These are phyloP conservation scores for Spinacia oleracea DNA, from an alignment of 179 eudicot genomes.

Conservation along the genomic window DNA sequence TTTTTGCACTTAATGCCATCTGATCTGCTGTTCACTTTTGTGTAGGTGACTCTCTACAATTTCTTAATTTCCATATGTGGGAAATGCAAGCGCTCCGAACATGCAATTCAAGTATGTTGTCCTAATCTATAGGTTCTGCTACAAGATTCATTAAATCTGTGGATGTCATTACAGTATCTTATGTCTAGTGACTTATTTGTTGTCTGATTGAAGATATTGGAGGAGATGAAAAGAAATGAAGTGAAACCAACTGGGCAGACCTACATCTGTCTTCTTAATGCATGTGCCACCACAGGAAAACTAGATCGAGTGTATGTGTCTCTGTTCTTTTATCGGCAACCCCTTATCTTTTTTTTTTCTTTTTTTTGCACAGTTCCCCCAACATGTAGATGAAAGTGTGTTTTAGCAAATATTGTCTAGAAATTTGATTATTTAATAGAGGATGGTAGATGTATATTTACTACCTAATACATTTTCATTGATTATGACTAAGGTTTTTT, in stretches of 20 bases:
- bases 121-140: neutral
- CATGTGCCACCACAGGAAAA: conserved; percentile 82
- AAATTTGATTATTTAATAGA: neutral
- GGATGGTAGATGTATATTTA: neutral
- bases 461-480: neutral
- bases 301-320: conserved; percentile 79
- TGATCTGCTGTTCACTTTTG: conserved; percentile 4
- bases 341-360: neutral
- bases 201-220: conserved; percentile 59
- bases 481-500: neutral
- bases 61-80: conserved; percentile 83
- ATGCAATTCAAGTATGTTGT: conserved; percentile 62
- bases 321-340: conserved; percentile 10
- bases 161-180: neutral
- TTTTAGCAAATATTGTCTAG: neutral
- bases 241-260: conserved; percentile 96
- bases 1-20: conserved; percentile 2
- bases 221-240: conserved; percentile 89
- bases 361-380: neutral
- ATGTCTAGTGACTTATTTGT: conserved; percentile 4
- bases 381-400: neutral
- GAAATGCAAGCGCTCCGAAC: conserved; percentile 70
- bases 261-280: conserved; percentile 81
- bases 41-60: conserved; percentile 77
- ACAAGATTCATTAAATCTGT: neutral